Evolutionary conservation across 345 rosid genomes (phyloP).

Genomic region (thale cress (Arabidopsis thaliana)): DNA sequence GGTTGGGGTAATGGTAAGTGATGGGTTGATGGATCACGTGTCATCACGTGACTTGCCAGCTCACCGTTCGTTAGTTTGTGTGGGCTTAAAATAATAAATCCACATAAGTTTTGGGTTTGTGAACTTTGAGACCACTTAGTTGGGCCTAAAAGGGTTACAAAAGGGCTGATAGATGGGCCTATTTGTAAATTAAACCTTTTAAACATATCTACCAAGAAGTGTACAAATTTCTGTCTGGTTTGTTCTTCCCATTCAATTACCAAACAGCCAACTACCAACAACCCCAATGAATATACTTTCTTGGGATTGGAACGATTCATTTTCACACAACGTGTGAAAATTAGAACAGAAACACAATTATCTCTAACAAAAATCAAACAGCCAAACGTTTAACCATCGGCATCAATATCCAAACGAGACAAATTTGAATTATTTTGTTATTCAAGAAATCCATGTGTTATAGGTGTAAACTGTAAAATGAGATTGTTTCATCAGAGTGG

Average conservation of each 20-base stretch:
- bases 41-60: constrained; percentile 39
- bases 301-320: not conserved
- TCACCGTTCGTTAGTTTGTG: not conserved
- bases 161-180: not conserved
- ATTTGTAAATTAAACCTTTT: too few relatives aligned
- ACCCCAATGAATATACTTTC: not conserved
- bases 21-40: constrained; percentile 31
- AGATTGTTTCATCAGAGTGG: not conserved
- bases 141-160: not conserved
- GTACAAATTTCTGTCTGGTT: not conserved
- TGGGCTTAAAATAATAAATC: constrained; percentile 5
- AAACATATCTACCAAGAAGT: not conserved
- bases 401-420: too few relatives aligned
- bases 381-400: too few relatives aligned
- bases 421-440: too few relatives aligned
- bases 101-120: not conserved
- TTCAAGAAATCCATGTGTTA: too few relatives aligned
- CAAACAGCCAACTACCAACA: not conserved
- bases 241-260: not conserved
- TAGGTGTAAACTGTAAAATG: too few relatives aligned
- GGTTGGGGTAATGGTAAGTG: constrained; percentile 29
- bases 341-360: too few relatives aligned
- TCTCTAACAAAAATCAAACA: too few relatives aligned
- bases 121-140: not conserved
- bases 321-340: too few relatives aligned